Conservation (phyloP, 1,139 yeast genomes). For the Yamadazyma songkhlaensis region DNA sequence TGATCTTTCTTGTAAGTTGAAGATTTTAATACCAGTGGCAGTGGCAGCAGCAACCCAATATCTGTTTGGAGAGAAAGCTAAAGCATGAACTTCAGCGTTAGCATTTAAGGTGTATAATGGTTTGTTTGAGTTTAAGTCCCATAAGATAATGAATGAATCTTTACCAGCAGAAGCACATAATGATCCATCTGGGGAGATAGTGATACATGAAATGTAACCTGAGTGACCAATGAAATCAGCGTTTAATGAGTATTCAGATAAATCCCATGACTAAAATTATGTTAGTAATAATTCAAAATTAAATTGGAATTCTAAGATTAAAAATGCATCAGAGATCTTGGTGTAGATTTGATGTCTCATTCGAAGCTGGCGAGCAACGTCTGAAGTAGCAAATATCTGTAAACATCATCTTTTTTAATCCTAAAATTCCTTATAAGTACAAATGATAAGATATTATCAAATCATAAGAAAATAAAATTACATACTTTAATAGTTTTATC, state of each 20-base stretch:
- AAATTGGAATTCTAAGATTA: too few relatives aligned
- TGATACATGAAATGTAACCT: constrained; percentile 96
- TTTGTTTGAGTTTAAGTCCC: constrained; percentile 91
- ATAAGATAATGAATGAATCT: constrained; percentile 98
- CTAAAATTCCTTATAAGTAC: not conserved
- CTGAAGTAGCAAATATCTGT: constrained; percentile 99
- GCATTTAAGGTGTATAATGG: constrained; percentile 94
- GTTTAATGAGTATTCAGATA: constrained; percentile 77
- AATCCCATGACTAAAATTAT: constrained; percentile 82
- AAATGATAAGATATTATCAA: not conserved
- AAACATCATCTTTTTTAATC: constrained; percentile 55
- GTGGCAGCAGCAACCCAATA: constrained; percentile 99
- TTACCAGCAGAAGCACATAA: constrained; percentile 99
- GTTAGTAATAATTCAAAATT: constrained; percentile 26
- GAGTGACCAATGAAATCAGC: constrained; percentile 99
- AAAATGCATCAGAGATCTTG: constrained; percentile 88
- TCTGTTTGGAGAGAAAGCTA: constrained; percentile 99
- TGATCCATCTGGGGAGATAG: constrained; percentile 99
- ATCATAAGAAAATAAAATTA: constrained; percentile 29
- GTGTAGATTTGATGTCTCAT: constrained; percentile 96
- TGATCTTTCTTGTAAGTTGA: constrained; percentile 94
- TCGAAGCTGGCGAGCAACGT: constrained; percentile 65
- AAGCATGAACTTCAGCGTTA: constrained; percentile 96
- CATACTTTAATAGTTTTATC: constrained; percentile 99
- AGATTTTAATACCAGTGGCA: constrained; percentile 95